Evolutionary conservation across 352 stramenopile genomes (phyloP).

Genomic region (Pythium periplocum): DNA sequence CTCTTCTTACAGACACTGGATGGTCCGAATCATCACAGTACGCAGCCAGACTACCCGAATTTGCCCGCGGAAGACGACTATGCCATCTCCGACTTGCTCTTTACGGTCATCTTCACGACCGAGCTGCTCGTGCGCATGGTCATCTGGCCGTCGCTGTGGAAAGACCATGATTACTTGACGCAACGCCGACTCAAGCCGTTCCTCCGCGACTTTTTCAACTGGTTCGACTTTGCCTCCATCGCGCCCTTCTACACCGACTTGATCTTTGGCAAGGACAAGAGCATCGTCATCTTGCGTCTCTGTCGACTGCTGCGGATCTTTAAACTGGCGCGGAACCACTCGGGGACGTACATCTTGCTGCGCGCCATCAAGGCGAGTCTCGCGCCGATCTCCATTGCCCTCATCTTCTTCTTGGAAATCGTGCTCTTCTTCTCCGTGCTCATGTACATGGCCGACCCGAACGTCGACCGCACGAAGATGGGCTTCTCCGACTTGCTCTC

Average conservation of each 20-base stretch:
- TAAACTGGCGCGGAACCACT: constrained; percentile 73
- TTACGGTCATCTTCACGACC: constrained; percentile 65
- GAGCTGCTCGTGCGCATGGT: constrained; percentile 61
- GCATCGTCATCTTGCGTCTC: constrained; percentile 66
- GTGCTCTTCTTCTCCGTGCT: constrained; percentile 75
- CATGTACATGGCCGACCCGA: constrained; percentile 80
- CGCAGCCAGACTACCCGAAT: constrained; percentile 54
- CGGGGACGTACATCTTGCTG: constrained; percentile 71
- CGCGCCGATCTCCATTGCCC: constrained; percentile 69
- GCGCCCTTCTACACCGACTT: constrained; percentile 71
- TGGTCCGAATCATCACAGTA: constrained; percentile 61
- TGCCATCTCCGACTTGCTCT: constrained; percentile 59
- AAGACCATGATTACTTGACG: constrained; percentile 61
- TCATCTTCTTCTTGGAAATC: constrained; percentile 82
- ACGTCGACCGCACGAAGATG: constrained; percentile 47
- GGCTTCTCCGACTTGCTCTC: constrained; percentile 75
- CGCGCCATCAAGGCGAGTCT: constrained; percentile 65
- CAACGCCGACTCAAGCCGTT: constrained; percentile 64
- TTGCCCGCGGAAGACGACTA: constrained; percentile 45
- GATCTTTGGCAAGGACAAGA: constrained; percentile 68
- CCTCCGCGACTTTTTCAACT: constrained; percentile 74
- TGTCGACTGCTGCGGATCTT: constrained; percentile 75
- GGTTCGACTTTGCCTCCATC: constrained; percentile 70
- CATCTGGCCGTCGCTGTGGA: constrained; percentile 75
- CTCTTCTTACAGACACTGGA: constrained; percentile 75